Conservation (phyloP, 2,329 filamentous ascomycete species). For the Chalara sp. region DNA sequence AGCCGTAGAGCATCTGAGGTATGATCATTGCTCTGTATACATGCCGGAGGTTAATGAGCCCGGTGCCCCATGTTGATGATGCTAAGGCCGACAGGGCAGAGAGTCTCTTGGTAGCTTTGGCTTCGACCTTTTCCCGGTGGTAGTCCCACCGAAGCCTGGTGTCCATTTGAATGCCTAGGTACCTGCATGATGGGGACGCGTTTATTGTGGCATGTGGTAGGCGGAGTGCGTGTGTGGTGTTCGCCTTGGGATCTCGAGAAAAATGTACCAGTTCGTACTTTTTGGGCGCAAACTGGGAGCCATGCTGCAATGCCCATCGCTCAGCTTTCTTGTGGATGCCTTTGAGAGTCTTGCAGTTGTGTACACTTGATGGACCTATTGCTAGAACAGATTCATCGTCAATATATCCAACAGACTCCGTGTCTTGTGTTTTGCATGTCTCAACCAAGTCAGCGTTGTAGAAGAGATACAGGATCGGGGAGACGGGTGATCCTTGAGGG, state of each 20-base stretch:
- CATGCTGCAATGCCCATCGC: slow-evolving; percentile 8
- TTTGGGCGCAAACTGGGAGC: slow-evolving; percentile 5
- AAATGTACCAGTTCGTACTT: slow-evolving; percentile 12
- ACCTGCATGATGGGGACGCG: slow-evolving; percentile 2
- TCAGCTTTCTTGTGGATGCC: slow-evolving; percentile 3
- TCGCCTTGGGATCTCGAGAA: slow-evolving; percentile 1
- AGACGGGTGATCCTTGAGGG: slow-evolving; percentile 15
- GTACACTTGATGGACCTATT: slow-evolving; percentile 6
- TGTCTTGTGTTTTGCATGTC: slow-evolving; percentile 4
- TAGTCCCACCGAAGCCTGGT: too few species aligned
- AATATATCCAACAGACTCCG: slow-evolving; percentile 11
- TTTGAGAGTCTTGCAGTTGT: slow-evolving; percentile 6
- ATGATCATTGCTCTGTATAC: slow-evolving; percentile 20
- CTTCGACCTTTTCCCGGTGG: slow-evolving; percentile 3
- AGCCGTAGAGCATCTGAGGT: slow-evolving; percentile 25
- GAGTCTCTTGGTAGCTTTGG: slow-evolving; percentile 1
- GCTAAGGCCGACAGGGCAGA: slow-evolving; percentile 3
- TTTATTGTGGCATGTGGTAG: slow-evolving; percentile 1
- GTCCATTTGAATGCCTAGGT: too few species aligned
- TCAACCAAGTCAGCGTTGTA: slow-evolving; percentile 22
- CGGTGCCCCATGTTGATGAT: too few species aligned
- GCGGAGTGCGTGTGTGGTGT: slow-evolving; percentile 1
- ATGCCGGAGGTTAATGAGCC: neutral
- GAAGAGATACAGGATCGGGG: slow-evolving; percentile 23
- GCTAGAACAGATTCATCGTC: slow-evolving; percentile 13